phyloP scores from a whole-genome alignment of 345 rosid species.

The Salix arbutifolia region DNA sequence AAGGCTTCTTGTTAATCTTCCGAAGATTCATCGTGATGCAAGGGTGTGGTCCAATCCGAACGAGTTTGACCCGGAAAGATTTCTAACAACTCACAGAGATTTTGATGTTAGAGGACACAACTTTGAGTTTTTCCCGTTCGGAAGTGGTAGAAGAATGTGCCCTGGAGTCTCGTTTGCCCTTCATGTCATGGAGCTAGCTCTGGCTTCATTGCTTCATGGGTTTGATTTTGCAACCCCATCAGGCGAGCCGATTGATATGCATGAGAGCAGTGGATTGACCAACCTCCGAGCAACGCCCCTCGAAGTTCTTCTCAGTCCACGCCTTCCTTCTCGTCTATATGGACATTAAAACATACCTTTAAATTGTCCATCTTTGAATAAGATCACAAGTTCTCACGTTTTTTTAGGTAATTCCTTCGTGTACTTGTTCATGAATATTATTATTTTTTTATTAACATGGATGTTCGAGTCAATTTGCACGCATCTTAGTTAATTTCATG shows the following conservation, averaged over 20 bases:
- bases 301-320: slow-evolving; percentile 1
- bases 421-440: too few species aligned
- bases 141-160: slow-evolving; percentile 19
- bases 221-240: neutral
- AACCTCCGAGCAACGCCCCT: slow-evolving; percentile 3
- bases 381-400: too few species aligned
- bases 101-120: slow-evolving; percentile 4
- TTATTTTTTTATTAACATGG: too few species aligned
- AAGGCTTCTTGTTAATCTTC: neutral
- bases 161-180: slow-evolving; percentile 5
- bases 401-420: too few species aligned
- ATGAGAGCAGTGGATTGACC: slow-evolving; percentile 10
- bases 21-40: slow-evolving; percentile 14
- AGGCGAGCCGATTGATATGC: slow-evolving; percentile 7
- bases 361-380: too few species aligned
- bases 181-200: neutral
- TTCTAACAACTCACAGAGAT: slow-evolving; percentile 7
- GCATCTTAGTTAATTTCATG: too few species aligned
- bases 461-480: too few species aligned
- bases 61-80: slow-evolving; percentile 13
- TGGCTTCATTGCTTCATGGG: slow-evolving; percentile 7
- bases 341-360: neutral
- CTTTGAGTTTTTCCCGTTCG: slow-evolving; percentile 11
- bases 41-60: neutral
- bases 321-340: neutral